Evolutionary conservation across 495 filamentous ascomycete species (phyloP), one percentile per base, ranked within the genome.

Genomic region (Staphylotrichum tortipilum): DNA sequence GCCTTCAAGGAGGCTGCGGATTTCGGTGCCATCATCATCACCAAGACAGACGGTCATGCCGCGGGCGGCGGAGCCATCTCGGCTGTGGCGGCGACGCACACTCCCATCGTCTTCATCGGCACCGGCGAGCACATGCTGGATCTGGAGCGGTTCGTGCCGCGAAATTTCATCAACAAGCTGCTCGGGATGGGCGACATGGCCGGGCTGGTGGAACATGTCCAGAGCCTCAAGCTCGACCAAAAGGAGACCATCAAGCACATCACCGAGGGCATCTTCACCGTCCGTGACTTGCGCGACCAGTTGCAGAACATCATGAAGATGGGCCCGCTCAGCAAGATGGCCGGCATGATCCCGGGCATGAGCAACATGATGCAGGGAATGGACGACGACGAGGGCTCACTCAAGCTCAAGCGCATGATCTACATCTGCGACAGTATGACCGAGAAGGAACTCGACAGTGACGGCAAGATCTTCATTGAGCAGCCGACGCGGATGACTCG

Each of bases 241-340:
- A 95, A 97, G 69, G 92, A 96, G 55, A 95, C 92, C 11, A 96
- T 97, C 78, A 97, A 97, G 75, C 90, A 99, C 68, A 90, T 99
- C 50, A 82, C 85, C 9, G 90, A 94, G 60, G 92, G 92, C 41
- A 89, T 95, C 53, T 99, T 97, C 71, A 95, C 94, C 0, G 69
- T 99, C 40, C 84, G 92, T 42, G 92, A 99, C 65, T 78, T 99
- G 53, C 81, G 94, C 24, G 92, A 97, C 60, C 94, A 99, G 67
- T 79, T 99, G 24, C 82, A 82, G 33, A 97, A 95, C 49, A 95
- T 99, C 64, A 96, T 96, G 90, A 99, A 99, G 70, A 97, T 99
- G 92, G 92, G 92, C 0, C 92, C 92, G 1, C 69, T 99, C 11
- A 89, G 83, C 30, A 99, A 99, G 68, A 90, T 99, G 77, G 94